phyloP scores from a whole-genome alignment of 106 monocot genomes.

The Amphibolis antarctica region DNA sequence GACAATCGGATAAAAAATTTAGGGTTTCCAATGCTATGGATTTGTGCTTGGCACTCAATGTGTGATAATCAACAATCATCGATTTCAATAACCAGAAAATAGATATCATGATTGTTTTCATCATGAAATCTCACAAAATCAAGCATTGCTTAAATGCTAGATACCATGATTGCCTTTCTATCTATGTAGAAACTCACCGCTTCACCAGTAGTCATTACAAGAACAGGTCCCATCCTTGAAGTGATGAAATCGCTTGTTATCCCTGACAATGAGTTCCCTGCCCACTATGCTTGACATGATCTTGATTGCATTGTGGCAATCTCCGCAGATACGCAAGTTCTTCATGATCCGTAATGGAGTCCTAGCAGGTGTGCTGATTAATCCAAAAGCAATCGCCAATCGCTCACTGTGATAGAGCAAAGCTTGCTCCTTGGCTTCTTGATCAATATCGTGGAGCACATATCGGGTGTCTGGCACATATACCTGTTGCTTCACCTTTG shows the following conservation, averaged over 20 bases:
- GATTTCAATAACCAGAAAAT: no score
- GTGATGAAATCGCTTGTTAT: conserved; percentile 86
- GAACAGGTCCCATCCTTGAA: conserved; percentile 94
- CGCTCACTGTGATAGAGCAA: conserved; percentile 90
- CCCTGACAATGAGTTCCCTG: conserved; percentile 80
- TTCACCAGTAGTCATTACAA: conserved; percentile 85
- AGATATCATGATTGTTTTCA: no score
- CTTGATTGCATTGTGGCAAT: conserved; percentile 95
- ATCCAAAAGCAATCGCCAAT: conserved; percentile 84
- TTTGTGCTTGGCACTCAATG: no score
- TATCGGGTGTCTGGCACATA: conserved; percentile 94
- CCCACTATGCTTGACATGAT: conserved; percentile 97
- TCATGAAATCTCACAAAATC: no score
- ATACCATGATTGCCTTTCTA: no score
- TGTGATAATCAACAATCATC: no score
- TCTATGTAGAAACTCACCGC: not conserved
- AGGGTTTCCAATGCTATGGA: no score
- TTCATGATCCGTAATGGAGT: conserved; percentile 84
- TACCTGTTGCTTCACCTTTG: conserved; percentile 57
- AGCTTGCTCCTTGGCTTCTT: conserved; percentile 95
- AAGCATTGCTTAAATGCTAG: no score
- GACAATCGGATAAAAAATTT: no score
- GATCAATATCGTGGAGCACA: conserved; percentile 93
- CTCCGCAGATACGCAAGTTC: conserved; percentile 76
- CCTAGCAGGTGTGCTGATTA: conserved; percentile 90